phyloP scores from a whole-genome alignment of 805 yeast genomes.

The Komagataella mondaviorum region DNA sequence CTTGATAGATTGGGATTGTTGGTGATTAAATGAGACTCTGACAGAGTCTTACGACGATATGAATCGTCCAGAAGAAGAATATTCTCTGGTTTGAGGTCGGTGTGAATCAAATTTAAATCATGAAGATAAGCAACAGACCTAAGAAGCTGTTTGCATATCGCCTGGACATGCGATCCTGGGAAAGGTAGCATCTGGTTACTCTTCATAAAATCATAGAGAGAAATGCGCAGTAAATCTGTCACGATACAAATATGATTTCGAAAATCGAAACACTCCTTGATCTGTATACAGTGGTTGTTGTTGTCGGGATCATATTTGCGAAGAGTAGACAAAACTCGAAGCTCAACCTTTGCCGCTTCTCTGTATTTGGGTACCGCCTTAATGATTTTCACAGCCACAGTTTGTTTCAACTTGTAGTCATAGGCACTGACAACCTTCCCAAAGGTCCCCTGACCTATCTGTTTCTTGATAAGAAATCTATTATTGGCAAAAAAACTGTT shows the following conservation, averaged over 20 bases:
- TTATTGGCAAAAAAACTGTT: constrained; percentile 57
- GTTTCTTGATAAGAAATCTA: constrained; percentile 49
- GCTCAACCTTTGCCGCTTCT: constrained; percentile 89
- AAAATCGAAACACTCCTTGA: constrained; percentile 83
- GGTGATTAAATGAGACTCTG: constrained; percentile 8
- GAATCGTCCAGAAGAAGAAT: constrained; percentile 52
- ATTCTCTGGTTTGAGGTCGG: constrained; percentile 95
- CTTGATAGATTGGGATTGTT: constrained; percentile 9
- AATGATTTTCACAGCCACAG: constrained; percentile 86
- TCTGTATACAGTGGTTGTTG: constrained; percentile 66
- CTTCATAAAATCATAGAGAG: constrained; percentile 84
- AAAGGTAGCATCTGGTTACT: constrained; percentile 76
- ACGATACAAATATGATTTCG: constrained; percentile 91
- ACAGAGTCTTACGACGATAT: constrained; percentile 22
- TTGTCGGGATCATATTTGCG: constrained; percentile 58
- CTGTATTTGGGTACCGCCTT: constrained; percentile 87
- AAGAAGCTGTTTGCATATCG: constrained; percentile 73
- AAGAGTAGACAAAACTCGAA: constrained; percentile 66
- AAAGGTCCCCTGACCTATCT: constrained; percentile 87
- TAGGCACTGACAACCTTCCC: constrained; percentile 82
- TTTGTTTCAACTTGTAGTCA: constrained; percentile 43
- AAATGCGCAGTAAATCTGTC: constrained; percentile 73
- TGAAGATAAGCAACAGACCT: constrained; percentile 82
- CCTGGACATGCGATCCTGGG: constrained; percentile 88
- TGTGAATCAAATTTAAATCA: constrained; percentile 81